phyloP scores from a whole-genome alignment of 1,284 basidiomycete species.

The Mycena citricolor region DNA sequence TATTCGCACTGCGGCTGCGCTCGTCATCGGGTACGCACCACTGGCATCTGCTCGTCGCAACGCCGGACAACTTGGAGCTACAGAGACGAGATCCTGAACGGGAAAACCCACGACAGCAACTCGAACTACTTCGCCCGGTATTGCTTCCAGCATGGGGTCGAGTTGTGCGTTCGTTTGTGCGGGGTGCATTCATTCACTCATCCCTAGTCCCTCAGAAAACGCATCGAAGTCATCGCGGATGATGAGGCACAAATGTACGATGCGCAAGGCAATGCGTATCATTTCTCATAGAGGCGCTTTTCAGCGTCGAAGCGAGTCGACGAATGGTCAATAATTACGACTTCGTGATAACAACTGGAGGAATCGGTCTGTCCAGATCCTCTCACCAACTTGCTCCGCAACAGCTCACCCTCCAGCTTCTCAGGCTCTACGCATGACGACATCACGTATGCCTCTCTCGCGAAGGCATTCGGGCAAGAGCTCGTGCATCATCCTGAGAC shows the following conservation, averaged over 20 bases:
- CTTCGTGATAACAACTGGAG: constrained; percentile 85
- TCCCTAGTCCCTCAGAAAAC: constrained; percentile 53
- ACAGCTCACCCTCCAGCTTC: too few species aligned
- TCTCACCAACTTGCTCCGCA: neutral
- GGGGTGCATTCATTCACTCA: too few species aligned
- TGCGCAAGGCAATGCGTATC: neutral
- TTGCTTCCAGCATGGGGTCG: constrained; percentile 86
- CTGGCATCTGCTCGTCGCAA: constrained; percentile 27
- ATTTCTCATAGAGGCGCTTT: neutral
- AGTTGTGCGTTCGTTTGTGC: constrained; percentile 58
- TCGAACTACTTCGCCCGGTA: constrained; percentile 83
- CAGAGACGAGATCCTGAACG: constrained; percentile 84
- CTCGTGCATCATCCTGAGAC: constrained; percentile 83
- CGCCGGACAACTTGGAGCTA: constrained; percentile 1
- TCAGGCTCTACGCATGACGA: constrained; percentile 54
- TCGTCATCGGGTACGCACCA: constrained; percentile 71
- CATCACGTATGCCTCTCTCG: constrained; percentile 88
- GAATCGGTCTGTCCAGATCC: constrained; percentile 64
- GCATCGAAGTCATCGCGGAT: constrained; percentile 91
- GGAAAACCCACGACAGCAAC: constrained; percentile 88
- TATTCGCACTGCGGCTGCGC: constrained; percentile 70
- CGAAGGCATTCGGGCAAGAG: constrained; percentile 78
- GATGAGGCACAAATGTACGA: constrained; percentile 86
- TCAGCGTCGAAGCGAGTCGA: constrained; percentile 79
- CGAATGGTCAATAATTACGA: constrained; percentile 84